Conservation (phyloP, 2,329 filamentous ascomycete genomes). For the Fusarium subglutinans region DNA sequence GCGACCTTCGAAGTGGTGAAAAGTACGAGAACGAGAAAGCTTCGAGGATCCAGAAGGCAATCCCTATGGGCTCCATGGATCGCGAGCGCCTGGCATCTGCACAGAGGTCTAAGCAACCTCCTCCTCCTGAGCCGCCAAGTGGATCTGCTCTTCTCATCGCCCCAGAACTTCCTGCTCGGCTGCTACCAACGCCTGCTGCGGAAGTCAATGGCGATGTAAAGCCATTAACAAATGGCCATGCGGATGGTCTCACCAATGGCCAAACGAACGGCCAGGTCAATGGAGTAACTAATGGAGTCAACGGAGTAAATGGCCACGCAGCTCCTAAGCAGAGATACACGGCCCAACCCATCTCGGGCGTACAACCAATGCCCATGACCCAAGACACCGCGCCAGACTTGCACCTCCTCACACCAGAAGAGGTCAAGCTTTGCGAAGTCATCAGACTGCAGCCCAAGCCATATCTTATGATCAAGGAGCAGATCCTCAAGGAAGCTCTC, state of each 20-base stretch:
- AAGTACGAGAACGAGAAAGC: slow-evolving; percentile 94
- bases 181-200: slow-evolving; percentile 47
- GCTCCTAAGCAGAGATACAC: slow-evolving; percentile 60
- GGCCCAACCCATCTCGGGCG: slow-evolving; percentile 66
- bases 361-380: slow-evolving; percentile 72
- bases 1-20: slow-evolving; percentile 84
- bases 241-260: slow-evolving; percentile 56
- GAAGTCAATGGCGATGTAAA: slow-evolving; percentile 61
- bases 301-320: slow-evolving; percentile 50
- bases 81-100: slow-evolving; percentile 77
- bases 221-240: slow-evolving; percentile 62
- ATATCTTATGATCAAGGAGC: slow-evolving; percentile 93
- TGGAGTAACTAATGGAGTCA: slow-evolving; percentile 49
- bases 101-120: slow-evolving; percentile 74
- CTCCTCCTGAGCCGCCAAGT: slow-evolving; percentile 74
- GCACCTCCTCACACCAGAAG: slow-evolving; percentile 85
- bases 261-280: slow-evolving; percentile 60
- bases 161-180: slow-evolving; percentile 76
- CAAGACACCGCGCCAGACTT: slow-evolving; percentile 83
- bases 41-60: slow-evolving; percentile 72
- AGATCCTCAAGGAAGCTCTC: slow-evolving; percentile 88
- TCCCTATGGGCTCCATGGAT: slow-evolving; percentile 84
- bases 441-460: slow-evolving; percentile 91
- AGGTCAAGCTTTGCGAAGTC: slow-evolving; percentile 85
- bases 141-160: slow-evolving; percentile 81